A percentile compares a stretch with the other conserved stretches of the same genome.
Evolutionary conservation across 78 protist genomes (phyloP).

Genomic region (Anaeramoeba ignava): DNA sequence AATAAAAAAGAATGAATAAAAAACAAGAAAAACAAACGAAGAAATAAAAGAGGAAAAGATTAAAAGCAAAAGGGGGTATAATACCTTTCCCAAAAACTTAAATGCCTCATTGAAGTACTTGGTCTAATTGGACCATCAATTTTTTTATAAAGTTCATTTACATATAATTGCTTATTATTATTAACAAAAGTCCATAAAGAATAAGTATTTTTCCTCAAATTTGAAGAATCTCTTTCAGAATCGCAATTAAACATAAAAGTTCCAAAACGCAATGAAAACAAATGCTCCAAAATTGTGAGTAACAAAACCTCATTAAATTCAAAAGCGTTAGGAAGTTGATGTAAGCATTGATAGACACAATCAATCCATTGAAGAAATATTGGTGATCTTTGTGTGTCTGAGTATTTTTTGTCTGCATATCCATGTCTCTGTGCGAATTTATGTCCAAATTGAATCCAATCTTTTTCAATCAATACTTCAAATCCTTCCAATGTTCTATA

Average conservation of each 20-base stretch:
- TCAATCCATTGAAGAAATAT: constrained; percentile 45
- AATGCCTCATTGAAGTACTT: too few species aligned
- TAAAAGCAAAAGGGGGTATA: too few species aligned
- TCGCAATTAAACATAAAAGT: constrained; percentile 28
- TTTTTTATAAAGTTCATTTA: not conserved
- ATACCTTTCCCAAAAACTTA: too few species aligned
- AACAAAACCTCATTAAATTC: constrained; percentile 30
- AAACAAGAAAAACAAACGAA: too few species aligned
- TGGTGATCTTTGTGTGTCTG: constrained; percentile 32
- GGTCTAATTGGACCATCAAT: too few species aligned
- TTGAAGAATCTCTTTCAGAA: not conserved
- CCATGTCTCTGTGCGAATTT: too few species aligned
- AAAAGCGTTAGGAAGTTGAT: constrained; percentile 32
- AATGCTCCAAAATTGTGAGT: constrained; percentile 5
- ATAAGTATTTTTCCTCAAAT: not conserved
- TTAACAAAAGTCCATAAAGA: constrained; percentile 26
- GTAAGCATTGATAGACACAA: constrained; percentile 25
- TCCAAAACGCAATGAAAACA: constrained; percentile 35
- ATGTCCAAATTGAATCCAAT: constrained; percentile 40
- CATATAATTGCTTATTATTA: not conserved
- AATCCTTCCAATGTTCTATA: constrained; percentile 70
- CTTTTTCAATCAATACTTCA: constrained; percentile 46
- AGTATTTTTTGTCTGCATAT: too few species aligned
- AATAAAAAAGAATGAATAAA: too few species aligned
- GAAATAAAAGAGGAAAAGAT: too few species aligned